Conservation (phyloP, 805 yeast genomes). For the Zygosaccharomyces kombuchaensis region DNA sequence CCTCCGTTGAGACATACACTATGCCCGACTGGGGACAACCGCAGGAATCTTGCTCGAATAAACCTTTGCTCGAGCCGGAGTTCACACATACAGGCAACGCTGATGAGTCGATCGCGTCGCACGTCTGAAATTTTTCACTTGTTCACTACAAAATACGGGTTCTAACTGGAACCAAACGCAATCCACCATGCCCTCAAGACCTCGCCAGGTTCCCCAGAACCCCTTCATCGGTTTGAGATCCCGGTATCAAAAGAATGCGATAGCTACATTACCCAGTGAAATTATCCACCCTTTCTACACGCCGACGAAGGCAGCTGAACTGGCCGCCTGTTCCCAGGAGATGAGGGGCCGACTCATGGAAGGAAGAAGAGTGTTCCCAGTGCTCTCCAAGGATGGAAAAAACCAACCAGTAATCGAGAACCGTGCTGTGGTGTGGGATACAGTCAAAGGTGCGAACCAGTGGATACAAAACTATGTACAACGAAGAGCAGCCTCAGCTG, state of each 20-base stretch:
- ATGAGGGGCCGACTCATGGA: conserved; percentile 17
- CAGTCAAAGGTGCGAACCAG: conserved; percentile 15
- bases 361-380: conserved; percentile 21
- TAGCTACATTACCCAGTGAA: conserved; percentile 13
- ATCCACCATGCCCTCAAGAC: neutral
- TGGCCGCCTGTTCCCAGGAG: conserved; percentile 22
- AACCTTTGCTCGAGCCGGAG: conserved; percentile 7
- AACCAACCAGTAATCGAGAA: conserved; percentile 8
- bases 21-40: conserved; percentile 8
- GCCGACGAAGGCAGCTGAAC: conserved; percentile 23
- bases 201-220: neutral
- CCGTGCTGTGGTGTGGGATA: conserved; percentile 14
- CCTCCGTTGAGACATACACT: conserved; percentile 15
- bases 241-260: conserved; percentile 1
- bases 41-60: neutral
- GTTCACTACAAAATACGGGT: neutral
- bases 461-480: conserved; percentile 20
- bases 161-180: neutral
- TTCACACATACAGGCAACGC: conserved; percentile 3
- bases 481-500: neutral
- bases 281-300: conserved; percentile 29
- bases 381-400: conserved; percentile 10
- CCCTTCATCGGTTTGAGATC: neutral
- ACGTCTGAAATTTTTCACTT: conserved; percentile 15
- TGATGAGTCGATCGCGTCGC: conserved; percentile 4